Percentiles rank a stretch among this genome's conserved stretches.
phyloP scores from a whole-genome alignment of 2,329 filamentous ascomycete species.

The Phyllosticta ampelicida region DNA sequence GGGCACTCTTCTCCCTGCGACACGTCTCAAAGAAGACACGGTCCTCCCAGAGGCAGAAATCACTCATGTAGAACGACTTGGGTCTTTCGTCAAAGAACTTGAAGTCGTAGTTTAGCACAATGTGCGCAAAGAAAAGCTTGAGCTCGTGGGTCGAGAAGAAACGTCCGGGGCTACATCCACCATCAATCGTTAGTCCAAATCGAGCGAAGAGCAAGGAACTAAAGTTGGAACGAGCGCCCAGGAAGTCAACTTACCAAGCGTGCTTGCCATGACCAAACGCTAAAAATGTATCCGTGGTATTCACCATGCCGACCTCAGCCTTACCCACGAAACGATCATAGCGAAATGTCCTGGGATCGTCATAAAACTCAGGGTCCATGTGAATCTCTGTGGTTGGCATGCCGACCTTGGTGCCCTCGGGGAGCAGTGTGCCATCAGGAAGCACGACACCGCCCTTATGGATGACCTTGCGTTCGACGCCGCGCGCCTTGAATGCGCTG shows the following conservation, averaged over 20 bases:
- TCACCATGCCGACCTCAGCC: conserved; percentile 42
- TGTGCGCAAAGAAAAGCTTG: conserved; percentile 27
- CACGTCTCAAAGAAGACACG: not conserved
- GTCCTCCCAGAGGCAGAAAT: not conserved
- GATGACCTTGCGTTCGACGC: conserved; percentile 39
- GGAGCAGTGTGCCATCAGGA: not conserved
- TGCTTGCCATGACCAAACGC: conserved; percentile 49
- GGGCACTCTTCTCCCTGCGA: not conserved
- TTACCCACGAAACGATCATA: conserved; percentile 21
- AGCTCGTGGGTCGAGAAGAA: conserved; percentile 29
- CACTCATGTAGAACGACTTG: conserved; percentile 14
- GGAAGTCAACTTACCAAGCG: conserved; percentile 18
- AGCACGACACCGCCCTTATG: not conserved
- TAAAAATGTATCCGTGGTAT: conserved; percentile 41
- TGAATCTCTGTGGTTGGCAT: conserved; percentile 14
- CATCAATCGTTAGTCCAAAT: conserved; percentile 11
- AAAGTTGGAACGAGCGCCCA: conserved; percentile 23
- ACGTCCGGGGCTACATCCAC: conserved; percentile 23
- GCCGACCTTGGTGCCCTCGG: conserved; percentile 10
- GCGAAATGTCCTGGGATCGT: conserved; percentile 8
- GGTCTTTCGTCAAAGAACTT: conserved; percentile 19
- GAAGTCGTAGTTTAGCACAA: conserved; percentile 30
- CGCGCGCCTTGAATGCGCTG: conserved; percentile 37
- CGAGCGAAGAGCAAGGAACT: not conserved
- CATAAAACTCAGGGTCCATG: conserved; percentile 15